A percentile compares a stretch with the other conserved stretches of the same genome.
These are phyloP conservation scores for Aspergillus thermomutatus DNA, from an alignment of 2,329 filamentous ascomycete genomes.

Conservation along the genomic window DNA sequence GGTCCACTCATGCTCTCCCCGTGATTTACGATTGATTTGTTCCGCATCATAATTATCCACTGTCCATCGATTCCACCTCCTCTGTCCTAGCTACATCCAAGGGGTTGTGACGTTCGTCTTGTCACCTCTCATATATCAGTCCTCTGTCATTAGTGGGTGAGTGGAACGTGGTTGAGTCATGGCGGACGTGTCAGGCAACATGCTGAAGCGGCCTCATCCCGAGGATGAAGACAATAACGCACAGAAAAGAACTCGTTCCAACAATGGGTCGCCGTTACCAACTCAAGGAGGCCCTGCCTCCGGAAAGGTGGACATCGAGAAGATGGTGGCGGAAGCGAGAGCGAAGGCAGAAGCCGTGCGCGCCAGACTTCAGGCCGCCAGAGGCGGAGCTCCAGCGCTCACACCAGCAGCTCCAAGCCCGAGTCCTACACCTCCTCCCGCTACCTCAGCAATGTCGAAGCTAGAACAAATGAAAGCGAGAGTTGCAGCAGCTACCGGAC, in stretches of 20 bases:
- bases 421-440: slow-evolving; percentile 30
- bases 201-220: slow-evolving; percentile 49
- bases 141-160: slow-evolving; percentile 8
- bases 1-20: slow-evolving; percentile 14
- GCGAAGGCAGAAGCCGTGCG: slow-evolving; percentile 49
- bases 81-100: background rate
- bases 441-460: slow-evolving; percentile 54
- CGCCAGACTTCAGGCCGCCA: slow-evolving; percentile 42
- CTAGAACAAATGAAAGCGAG: slow-evolving; percentile 77
- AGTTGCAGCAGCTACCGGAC: slow-evolving; percentile 69
- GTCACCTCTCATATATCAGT: background rate
- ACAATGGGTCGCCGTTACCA: slow-evolving; percentile 48
- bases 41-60: background rate
- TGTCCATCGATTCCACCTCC: background rate
- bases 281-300: slow-evolving; percentile 30
- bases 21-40: slow-evolving; percentile 8
- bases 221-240: slow-evolving; percentile 44
- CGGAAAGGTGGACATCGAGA: slow-evolving; percentile 44
- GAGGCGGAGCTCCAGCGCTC: slow-evolving; percentile 24
- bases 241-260: slow-evolving; percentile 49
- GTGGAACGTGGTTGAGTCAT: slow-evolving; percentile 26
- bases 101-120: background rate
- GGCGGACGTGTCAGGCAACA: slow-evolving; percentile 41
- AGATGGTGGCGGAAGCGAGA: slow-evolving; percentile 47
- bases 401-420: slow-evolving; percentile 33